A percentile compares a stretch with the other conserved stretches of the same genome.
Evolutionary conservation across 768 basidiomycete genomes (phyloP).

Genomic region (Phanerochaete carnosa): DNA sequence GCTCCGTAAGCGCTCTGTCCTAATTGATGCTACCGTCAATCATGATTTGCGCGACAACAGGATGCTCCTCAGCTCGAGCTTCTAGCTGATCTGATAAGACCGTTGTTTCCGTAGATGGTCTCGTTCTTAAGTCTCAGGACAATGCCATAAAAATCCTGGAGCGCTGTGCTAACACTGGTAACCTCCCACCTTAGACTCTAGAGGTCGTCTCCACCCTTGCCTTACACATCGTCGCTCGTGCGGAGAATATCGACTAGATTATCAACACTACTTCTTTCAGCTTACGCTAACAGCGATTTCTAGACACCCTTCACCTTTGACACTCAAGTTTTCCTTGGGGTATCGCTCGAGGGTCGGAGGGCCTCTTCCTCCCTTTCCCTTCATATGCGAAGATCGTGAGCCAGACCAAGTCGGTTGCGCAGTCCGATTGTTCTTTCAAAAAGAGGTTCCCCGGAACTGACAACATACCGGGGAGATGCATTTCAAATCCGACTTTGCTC

Average conservation of each 20-base stretch:
- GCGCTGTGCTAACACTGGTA: constrained; percentile 21
- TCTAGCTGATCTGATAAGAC: constrained; percentile 6
- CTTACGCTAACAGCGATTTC: background rate
- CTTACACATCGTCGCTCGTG: constrained; percentile 11
- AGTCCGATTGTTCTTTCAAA: no score
- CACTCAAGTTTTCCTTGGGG: constrained; percentile 23
- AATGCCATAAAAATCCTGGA: constrained; percentile 19
- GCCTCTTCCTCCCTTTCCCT: no score
- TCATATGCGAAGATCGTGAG: no score
- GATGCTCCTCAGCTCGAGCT: constrained; percentile 14
- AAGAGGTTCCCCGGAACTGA: no score
- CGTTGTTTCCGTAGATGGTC: constrained; percentile 4
- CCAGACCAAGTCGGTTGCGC: no score
- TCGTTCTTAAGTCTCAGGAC: constrained; percentile 18
- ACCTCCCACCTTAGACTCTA: constrained; percentile 20
- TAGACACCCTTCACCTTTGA: constrained; percentile 17
- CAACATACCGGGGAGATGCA: constrained; percentile 35
- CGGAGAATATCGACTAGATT: constrained; percentile 23
- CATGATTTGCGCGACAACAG: no score
- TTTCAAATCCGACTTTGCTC: constrained; percentile 38
- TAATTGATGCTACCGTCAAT: no score
- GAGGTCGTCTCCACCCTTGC: constrained; percentile 24
- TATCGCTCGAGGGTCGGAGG: constrained; percentile 18
- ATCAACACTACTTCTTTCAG: constrained; percentile 24
- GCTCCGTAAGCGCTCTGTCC: background rate